Conservation (phyloP, 371 early-diverging fungal species). For the Pancytospora philotis region DNA sequence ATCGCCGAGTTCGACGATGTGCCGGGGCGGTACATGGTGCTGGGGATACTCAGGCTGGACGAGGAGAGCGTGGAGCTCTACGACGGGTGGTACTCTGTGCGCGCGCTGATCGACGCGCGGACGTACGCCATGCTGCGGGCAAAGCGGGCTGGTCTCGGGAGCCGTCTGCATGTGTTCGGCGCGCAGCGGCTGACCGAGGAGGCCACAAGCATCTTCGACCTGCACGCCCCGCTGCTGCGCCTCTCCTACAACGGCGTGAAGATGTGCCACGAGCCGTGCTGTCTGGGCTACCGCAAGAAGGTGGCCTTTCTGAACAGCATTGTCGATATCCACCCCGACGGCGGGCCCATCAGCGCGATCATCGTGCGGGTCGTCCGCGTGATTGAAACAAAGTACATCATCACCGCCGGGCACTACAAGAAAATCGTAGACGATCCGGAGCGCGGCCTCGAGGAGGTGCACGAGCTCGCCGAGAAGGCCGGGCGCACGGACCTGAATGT, state of each 20-base stretch:
- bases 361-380: conserved; percentile 32
- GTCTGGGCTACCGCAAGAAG: conserved; percentile 47
- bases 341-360: conserved; percentile 42
- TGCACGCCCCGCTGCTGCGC: neutral
- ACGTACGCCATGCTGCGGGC: conserved; percentile 21
- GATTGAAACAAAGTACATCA: conserved; percentile 40
- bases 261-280: neutral
- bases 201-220: conserved; percentile 26
- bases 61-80: conserved; percentile 36
- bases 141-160: conserved; percentile 23
- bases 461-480: conserved; percentile 26
- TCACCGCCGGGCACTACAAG: conserved; percentile 35
- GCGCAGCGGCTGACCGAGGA: conserved; percentile 27
- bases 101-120: conserved; percentile 19
- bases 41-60: conserved; percentile 48
- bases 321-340: conserved; percentile 21
- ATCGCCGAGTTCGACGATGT: conserved; percentile 56
- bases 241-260: conserved; percentile 27
- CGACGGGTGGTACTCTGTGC: conserved; percentile 51
- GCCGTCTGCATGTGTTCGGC: conserved; percentile 47
- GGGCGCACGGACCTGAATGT: conserved; percentile 27
- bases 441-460: conserved; percentile 47
- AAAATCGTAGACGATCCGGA: conserved; percentile 45
- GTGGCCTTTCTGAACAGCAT: conserved; percentile 36
- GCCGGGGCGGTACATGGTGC: conserved; percentile 52